Base-by-base conservation (phyloP, 768 basidiomycete genomes). In the Suillus clintonianus region DNA sequence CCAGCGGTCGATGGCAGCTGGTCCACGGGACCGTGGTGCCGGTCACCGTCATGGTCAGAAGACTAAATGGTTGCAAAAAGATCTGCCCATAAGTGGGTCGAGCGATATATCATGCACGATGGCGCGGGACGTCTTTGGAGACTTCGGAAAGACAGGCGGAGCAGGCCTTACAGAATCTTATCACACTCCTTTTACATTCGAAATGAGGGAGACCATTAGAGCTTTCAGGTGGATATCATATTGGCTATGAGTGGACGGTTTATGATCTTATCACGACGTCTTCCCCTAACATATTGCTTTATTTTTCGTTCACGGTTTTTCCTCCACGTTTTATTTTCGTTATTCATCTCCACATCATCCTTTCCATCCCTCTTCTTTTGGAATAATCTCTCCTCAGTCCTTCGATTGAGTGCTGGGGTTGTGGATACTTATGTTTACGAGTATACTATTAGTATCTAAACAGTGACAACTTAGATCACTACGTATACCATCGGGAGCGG, bases 41-140 rank as follows among this genome's bases (percentile, higher is more conserved):
- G 0, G 45, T 67, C 24, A 42, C 71, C 43, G 58, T 75, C 1
- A 60, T 69, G 27, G 48, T 73, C 8, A 37, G 53, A 3, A 63
- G 62, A 2, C 51, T 64, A 36, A 19, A 61, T 30, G 59, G 64
- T 48, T 56, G 39, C 43, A 55, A 22, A 42, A 22, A 22, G 22
- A 5, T 41, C 59, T 11, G 70, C 66, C 5, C 63, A 65, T 24
- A 54, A 63, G 17, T 30, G 8, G 42, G 10, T 51, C 5, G 17
- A 32, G 27, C 27, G 11, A 51, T 4, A 30, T 10, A 5, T 19
- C 11, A 11, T 51, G 17, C 27, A 51, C 27, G 17, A 17, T 53
- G 30, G 30, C 17, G 8, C 5, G 4, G 4, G n/a, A 45, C n/a
- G 9, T 45, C 43, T 8, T 4, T 45, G 19, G 19, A 45, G n/a